Evolutionary conservation across 306 rosid species (phyloP).

Genomic region (Lupinus albus): DNA sequence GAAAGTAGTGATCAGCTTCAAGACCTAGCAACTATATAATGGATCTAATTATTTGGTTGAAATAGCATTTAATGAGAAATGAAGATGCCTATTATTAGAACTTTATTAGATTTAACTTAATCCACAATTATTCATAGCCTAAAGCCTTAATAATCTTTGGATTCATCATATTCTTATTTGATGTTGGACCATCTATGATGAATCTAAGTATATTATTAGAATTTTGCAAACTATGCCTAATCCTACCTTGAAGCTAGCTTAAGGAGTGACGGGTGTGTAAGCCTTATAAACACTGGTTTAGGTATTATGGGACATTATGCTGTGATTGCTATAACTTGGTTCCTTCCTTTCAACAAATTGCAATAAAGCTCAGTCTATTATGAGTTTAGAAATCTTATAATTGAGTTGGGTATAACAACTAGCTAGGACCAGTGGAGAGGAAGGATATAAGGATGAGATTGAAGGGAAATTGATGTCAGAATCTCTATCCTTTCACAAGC

Average conservation of each 20-base stretch:
- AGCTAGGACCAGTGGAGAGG: conserved; percentile 16
- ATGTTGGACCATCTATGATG: no score
- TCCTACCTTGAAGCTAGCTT: no score
- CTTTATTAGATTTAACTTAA: no score
- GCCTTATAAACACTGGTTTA: no score
- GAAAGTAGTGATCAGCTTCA: no score
- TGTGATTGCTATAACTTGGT: background rate
- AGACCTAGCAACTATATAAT: background rate
- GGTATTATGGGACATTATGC: background rate
- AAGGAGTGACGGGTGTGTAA: no score
- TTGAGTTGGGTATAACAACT: conserved; percentile 20
- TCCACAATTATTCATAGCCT: no score
- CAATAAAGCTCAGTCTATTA: conserved; percentile 42
- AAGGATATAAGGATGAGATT: conserved; percentile 43
- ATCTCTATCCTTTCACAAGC: conserved; percentile 55
- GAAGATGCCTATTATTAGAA: background rate
- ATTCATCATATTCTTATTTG: no score
- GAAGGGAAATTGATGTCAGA: conserved; percentile 63
- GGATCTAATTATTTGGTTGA: conserved; percentile 1
- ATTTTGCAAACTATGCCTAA: no score
- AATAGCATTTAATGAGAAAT: background rate
- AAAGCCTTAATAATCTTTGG: no score
- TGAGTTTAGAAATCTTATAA: conserved; percentile 39
- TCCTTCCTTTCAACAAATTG: background rate
- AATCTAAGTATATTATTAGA: no score